Percentiles rank a stretch among this genome's conserved stretches.
Conservation (phyloP, 2,329 filamentous ascomycete genomes). For the Emergomyces pasteurianus region DNA sequence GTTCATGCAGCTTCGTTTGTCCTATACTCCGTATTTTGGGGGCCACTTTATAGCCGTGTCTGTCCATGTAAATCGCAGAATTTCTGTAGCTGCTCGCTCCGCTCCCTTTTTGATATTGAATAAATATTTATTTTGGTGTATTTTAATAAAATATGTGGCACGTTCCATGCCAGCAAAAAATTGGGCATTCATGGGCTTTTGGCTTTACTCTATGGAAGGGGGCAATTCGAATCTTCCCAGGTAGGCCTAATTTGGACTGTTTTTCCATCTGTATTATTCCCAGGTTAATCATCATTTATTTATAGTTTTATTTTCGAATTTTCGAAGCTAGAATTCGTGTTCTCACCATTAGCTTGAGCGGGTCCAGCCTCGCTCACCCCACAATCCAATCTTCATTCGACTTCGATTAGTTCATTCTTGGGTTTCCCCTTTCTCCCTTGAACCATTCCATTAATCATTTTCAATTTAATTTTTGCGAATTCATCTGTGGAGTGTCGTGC, state of each 20-base stretch:
- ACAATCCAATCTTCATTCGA: background rate
- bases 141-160: background rate
- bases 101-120: background rate
- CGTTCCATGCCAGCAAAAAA: background rate
- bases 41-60: background rate
- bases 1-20: background rate
- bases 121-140: background rate
- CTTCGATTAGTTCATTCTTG: background rate
- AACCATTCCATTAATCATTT: background rate
- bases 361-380: background rate
- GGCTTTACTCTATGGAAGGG: background rate
- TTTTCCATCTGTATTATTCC: too few species aligned
- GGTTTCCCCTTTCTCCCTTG: background rate
- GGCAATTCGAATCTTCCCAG: background rate
- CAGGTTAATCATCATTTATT: too few species aligned
- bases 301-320: background rate
- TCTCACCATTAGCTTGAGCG: background rate
- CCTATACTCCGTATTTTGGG: constrained; percentile 3
- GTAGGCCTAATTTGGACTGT: background rate
- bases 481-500: constrained; percentile 9
- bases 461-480: background rate
- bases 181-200: background rate
- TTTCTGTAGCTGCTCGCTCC: background rate
- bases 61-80: background rate
- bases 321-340: background rate